phyloP scores from a whole-genome alignment of 2,329 filamentous ascomycete genomes.

The Diaporthe humulicola region DNA sequence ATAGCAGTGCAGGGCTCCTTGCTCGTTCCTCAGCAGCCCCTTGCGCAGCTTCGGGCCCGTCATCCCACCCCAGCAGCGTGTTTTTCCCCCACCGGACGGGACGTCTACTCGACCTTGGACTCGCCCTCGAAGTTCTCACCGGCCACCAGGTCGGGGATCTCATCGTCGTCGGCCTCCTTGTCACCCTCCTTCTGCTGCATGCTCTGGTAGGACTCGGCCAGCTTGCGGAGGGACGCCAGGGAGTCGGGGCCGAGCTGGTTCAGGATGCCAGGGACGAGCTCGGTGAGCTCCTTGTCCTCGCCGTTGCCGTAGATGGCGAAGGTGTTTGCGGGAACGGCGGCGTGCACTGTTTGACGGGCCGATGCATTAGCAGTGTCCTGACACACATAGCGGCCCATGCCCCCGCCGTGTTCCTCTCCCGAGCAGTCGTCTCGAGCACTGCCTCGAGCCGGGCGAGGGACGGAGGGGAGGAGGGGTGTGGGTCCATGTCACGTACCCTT shows the following conservation, averaged over 20 bases:
- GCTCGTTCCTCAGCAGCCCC: constrained; percentile 21
- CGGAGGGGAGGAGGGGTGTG: background rate
- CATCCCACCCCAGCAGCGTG: constrained; percentile 33
- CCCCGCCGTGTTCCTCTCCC: background rate
- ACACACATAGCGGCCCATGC: background rate
- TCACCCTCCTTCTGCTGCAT: constrained; percentile 93
- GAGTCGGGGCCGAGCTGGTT: constrained; percentile 99
- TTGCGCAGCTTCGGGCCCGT: constrained; percentile 33
- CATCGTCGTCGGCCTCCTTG: constrained; percentile 85
- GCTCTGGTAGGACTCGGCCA: constrained; percentile 99
- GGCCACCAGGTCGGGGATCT: constrained; percentile 96
- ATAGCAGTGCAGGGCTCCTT: constrained; percentile 18
- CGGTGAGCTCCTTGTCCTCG: constrained; percentile 99
- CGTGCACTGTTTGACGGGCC: constrained; percentile 79
- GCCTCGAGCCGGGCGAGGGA: background rate
- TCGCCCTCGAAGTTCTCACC: constrained; percentile 91
- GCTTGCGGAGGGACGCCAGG: constrained; percentile 95
- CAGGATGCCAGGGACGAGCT: constrained; percentile 98
- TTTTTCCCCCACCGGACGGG: constrained; percentile 20
- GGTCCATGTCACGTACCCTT: constrained; percentile 75
- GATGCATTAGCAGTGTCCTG: constrained; percentile 19
- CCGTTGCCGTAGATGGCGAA: constrained; percentile 99
- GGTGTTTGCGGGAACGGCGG: constrained; percentile 96
- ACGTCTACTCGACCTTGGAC: constrained; percentile 89
- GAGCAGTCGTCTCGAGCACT: background rate